These are phyloP conservation scores for Pyricularia sp. DNA, from an alignment of 2,329 filamentous ascomycete species.

Conservation along the genomic window DNA sequence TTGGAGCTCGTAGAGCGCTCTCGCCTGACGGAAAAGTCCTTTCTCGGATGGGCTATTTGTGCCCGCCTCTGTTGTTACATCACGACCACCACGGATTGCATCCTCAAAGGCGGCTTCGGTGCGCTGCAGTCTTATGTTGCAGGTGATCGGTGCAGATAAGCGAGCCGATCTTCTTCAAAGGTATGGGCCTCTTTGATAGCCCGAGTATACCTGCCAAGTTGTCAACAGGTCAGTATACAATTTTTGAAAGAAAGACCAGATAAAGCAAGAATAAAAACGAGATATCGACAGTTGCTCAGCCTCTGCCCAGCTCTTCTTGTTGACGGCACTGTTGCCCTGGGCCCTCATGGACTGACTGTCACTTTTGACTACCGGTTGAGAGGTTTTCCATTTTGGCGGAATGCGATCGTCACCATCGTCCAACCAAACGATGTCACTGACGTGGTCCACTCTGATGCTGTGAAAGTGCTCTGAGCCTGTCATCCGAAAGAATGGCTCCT, in stretches of 20 bases:
- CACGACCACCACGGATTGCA: slow-evolving; percentile 10
- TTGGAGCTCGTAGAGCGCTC: slow-evolving; percentile 32
- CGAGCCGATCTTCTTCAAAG: slow-evolving; percentile 22
- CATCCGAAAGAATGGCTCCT: slow-evolving; percentile 42
- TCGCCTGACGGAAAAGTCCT: slow-evolving; percentile 29
- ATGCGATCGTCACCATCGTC: slow-evolving; percentile 24
- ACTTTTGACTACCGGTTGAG: neutral
- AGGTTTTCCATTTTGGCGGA: slow-evolving; percentile 25
- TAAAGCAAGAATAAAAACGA: neutral
- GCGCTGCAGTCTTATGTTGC: slow-evolving; percentile 19
- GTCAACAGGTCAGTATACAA: neutral
- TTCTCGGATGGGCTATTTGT: slow-evolving; percentile 25
- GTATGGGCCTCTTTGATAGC: slow-evolving; percentile 23
- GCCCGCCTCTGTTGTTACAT: neutral
- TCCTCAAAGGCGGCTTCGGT: slow-evolving; percentile 21
- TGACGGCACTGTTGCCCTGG: slow-evolving; percentile 25
- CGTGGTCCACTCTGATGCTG: slow-evolving; percentile 40
- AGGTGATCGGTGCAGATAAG: slow-evolving; percentile 25
- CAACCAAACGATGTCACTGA: slow-evolving; percentile 35
- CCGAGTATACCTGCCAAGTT: slow-evolving; percentile 22
- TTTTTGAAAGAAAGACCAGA: slow-evolving; percentile 4
- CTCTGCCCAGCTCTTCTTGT: slow-evolving; percentile 15
- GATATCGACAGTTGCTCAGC: slow-evolving; percentile 23
- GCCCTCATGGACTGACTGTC: slow-evolving; percentile 14
- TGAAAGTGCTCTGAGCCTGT: slow-evolving; percentile 25